A percentile compares a stretch with the other conserved stretches of the same genome.
Evolutionary conservation across 2,329 filamentous ascomycete genomes (phyloP).

Genomic region (Chaetothyriales sp.): DNA sequence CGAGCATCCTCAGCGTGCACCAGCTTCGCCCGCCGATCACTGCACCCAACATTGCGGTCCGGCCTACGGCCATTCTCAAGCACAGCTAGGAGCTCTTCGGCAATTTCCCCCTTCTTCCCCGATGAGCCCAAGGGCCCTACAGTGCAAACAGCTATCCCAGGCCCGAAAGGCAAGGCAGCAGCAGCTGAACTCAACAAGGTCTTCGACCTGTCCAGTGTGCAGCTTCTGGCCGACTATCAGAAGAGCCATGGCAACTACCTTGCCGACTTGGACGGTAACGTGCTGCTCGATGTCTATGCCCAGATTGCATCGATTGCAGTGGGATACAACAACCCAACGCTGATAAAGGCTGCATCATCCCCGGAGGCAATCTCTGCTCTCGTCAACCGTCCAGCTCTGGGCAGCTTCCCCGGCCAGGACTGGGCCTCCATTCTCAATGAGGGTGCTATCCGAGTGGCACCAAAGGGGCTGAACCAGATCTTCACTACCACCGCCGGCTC

Average conservation of each 20-base stretch:
- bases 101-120: constrained; percentile 38
- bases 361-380: constrained; percentile 66
- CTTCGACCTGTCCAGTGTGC: constrained; percentile 73
- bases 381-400: constrained; percentile 56
- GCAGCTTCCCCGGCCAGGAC: constrained; percentile 77
- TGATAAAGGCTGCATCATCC: constrained; percentile 54
- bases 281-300: constrained; percentile 42
- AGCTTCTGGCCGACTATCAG: constrained; percentile 64
- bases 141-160: constrained; percentile 50
- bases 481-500: constrained; percentile 83
- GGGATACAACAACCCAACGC: constrained; percentile 76
- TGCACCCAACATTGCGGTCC: neutral
- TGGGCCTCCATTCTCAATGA: constrained; percentile 68
- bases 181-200: constrained; percentile 59
- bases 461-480: constrained; percentile 70
- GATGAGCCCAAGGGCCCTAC: constrained; percentile 43
- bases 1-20: neutral
- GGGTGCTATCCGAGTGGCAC: constrained; percentile 67
- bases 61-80: neutral
- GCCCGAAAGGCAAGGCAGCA: constrained; percentile 55
- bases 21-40: neutral
- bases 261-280: constrained; percentile 36
- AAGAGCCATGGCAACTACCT: constrained; percentile 66
- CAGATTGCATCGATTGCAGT: constrained; percentile 88
- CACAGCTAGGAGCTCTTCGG: neutral